phyloP scores from a whole-genome alignment of 768 basidiomycete genomes.

The Mycena alexandri region DNA sequence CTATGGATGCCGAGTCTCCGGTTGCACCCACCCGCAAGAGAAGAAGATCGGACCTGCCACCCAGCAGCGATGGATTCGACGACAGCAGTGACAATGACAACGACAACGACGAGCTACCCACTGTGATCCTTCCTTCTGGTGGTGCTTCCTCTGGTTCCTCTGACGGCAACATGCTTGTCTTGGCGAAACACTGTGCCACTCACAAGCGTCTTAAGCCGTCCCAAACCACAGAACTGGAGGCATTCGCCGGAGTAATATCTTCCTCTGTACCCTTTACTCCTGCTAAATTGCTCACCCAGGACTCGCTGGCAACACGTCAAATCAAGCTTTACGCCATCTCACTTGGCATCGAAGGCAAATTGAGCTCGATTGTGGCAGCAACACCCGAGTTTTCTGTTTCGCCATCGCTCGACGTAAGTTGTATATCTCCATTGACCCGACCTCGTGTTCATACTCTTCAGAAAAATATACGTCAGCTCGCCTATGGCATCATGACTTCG shows the following conservation, averaged over 20 bases:
- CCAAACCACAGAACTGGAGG: background rate
- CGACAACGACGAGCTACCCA: background rate
- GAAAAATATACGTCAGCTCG: slow-evolving; percentile 5
- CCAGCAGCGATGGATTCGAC: too few relatives aligned
- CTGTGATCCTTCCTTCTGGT: background rate
- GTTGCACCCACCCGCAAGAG: too few relatives aligned
- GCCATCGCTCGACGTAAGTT: background rate
- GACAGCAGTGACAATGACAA: background rate
- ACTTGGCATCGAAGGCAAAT: background rate
- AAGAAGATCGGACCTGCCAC: too few relatives aligned
- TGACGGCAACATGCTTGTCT: slow-evolving; percentile 1
- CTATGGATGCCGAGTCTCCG: too few relatives aligned
- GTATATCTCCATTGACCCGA: too few relatives aligned
- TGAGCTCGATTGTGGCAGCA: background rate
- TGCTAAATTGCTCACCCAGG: background rate
- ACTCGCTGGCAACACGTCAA: background rate
- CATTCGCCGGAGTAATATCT: background rate
- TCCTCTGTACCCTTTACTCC: background rate
- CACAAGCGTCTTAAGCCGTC: slow-evolving; percentile 14
- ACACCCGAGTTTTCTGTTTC: background rate
- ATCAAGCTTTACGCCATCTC: background rate
- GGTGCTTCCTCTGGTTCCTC: background rate
- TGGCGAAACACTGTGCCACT: slow-evolving; percentile 10
- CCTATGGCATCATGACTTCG: background rate
- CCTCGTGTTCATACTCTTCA: background rate